These are phyloP conservation scores for Neurospora africana DNA, from an alignment of 495 filamentous ascomycete genomes.

Conservation along the genomic window DNA sequence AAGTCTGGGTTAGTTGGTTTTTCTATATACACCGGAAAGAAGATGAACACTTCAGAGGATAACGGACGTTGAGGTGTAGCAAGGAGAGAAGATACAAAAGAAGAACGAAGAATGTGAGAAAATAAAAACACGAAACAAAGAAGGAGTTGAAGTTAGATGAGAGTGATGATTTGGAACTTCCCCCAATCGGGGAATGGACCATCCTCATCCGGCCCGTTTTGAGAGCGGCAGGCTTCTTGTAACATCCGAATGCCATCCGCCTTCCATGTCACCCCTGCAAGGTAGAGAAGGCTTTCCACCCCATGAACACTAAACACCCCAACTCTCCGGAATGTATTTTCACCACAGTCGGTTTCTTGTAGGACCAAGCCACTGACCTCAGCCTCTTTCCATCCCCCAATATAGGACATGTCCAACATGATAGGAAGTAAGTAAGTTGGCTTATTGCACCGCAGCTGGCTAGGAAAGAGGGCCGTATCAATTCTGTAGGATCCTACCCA, in stretches of 20 bases:
- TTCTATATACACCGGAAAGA: not conserved
- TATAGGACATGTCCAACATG: not conserved
- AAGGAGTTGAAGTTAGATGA: not conserved
- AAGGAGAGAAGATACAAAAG: too few species aligned
- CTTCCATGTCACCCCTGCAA: too few species aligned
- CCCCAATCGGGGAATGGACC: not conserved
- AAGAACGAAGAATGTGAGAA: not conserved
- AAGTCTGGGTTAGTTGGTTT: not conserved
- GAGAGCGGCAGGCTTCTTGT: not conserved
- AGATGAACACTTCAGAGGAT: not conserved
- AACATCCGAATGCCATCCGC: not conserved
- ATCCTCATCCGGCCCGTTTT: not conserved
- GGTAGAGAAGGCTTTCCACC: too few species aligned
- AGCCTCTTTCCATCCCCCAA: accelerated
- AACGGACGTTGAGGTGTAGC: too few species aligned
- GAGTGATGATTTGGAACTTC: not conserved
- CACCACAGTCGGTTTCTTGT: not conserved
- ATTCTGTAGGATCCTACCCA: not conserved
- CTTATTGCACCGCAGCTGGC: not conserved
- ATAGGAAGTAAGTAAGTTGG: not conserved
- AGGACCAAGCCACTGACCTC: not conserved
- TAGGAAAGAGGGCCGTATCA: accelerated
- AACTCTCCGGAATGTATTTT: not conserved
- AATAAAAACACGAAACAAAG: not conserved
- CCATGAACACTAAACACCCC: not conserved